A percentile compares a stretch with the other conserved stretches of the same genome.
phyloP scores from a whole-genome alignment of 1,284 basidiomycete genomes.

The Golubevia pallescens region DNA sequence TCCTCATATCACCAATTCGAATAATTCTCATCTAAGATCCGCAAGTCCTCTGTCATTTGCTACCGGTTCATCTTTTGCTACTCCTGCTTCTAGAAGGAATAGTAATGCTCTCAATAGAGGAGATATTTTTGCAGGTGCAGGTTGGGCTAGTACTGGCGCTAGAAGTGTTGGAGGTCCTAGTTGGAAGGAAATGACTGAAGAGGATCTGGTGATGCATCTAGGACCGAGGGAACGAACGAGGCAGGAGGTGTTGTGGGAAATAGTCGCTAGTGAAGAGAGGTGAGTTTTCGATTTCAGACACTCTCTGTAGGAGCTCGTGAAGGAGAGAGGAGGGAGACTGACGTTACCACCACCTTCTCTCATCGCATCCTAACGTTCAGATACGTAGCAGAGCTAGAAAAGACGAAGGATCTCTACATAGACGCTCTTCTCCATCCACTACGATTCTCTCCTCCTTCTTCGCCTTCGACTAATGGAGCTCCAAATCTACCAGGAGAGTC shows the following conservation, averaged over 20 bases:
- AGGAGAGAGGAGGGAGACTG: too few species aligned
- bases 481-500: background rate
- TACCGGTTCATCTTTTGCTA: too few species aligned
- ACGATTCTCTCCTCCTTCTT: slow-evolving; percentile 15
- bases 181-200: slow-evolving; percentile 53
- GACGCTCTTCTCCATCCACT: slow-evolving; percentile 40
- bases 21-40: too few species aligned
- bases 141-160: slow-evolving; percentile 13
- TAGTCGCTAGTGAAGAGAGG: slow-evolving; percentile 54
- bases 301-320: too few species aligned
- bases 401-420: slow-evolving; percentile 38
- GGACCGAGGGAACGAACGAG: slow-evolving; percentile 45
- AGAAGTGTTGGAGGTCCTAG: slow-evolving; percentile 33
- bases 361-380: slow-evolving; percentile 1
- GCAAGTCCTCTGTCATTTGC: too few species aligned
- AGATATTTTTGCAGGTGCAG: slow-evolving; percentile 14
- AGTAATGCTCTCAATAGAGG: background rate
- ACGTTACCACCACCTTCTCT: too few species aligned
- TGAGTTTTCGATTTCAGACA: too few species aligned
- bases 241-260: slow-evolving; percentile 55
- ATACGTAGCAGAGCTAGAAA: slow-evolving; percentile 47
- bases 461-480: background rate
- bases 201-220: slow-evolving; percentile 45
- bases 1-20: too few species aligned
- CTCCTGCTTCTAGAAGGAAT: background rate